Percentiles rank a stretch among this genome's conserved stretches.
These are phyloP conservation scores for Jamesozyma spencerorum DNA, from an alignment of 805 yeast species.

Conservation along the genomic window DNA sequence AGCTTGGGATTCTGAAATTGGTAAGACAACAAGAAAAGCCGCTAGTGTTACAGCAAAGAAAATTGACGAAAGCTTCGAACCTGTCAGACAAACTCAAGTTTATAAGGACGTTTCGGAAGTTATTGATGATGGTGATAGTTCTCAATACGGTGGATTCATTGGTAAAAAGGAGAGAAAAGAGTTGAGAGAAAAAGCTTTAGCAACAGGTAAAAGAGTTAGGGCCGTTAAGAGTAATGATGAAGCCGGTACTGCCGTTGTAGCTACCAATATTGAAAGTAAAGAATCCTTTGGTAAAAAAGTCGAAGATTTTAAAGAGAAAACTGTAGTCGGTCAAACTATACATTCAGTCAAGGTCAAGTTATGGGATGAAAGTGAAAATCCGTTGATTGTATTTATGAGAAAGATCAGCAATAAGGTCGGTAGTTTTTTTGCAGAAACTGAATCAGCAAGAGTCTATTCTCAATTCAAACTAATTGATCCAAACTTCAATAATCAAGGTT, in stretches of 20 bases:
- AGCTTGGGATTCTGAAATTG: conserved; percentile 95
- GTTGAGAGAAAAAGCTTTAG: conserved; percentile 57
- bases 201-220: conserved; percentile 50
- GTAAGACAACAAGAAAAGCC: conserved; percentile 77
- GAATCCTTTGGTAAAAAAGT: conserved; percentile 57
- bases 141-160: conserved; percentile 87
- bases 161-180: conserved; percentile 68
- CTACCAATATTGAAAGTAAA: conserved; percentile 72
- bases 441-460: conserved; percentile 83
- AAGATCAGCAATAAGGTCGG: conserved; percentile 72
- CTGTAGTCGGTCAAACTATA: conserved; percentile 58
- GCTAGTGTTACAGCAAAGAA: conserved; percentile 75
- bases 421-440: conserved; percentile 92
- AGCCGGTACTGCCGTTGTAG: conserved; percentile 74
- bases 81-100: conserved; percentile 81
- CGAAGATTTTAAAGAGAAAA: conserved; percentile 56
- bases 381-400: conserved; percentile 71
- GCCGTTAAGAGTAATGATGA: conserved; percentile 69
- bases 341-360: conserved; percentile 51
- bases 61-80: conserved; percentile 81
- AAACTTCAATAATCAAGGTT: conserved; percentile 65
- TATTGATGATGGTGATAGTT: conserved; percentile 84
- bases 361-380: conserved; percentile 93
- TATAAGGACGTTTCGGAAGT: conserved; percentile 84
- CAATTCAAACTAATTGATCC: conserved; percentile 88